phyloP scores from a whole-genome alignment of 1,139 yeast genomes.

The Chernovozyma sophiae-reginae region DNA sequence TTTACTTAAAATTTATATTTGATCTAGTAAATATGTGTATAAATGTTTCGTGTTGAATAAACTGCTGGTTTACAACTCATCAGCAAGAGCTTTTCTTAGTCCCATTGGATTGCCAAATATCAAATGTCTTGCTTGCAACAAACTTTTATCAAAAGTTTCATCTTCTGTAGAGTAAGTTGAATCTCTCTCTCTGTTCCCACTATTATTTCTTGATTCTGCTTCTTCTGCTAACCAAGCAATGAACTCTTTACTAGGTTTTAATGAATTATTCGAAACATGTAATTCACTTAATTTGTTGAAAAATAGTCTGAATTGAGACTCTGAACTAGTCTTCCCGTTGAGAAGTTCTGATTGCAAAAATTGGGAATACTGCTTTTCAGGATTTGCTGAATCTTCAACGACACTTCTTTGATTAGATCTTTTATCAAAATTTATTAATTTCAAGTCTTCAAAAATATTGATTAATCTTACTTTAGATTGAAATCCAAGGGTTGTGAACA shows the following conservation, averaged over 20 bases:
- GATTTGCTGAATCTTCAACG: conserved; percentile 18
- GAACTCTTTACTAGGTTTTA: conserved; percentile 33
- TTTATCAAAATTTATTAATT: conserved; percentile 18
- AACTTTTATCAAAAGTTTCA: conserved; percentile 37
- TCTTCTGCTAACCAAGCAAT: conserved; percentile 62
- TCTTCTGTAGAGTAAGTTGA: conserved; percentile 22
- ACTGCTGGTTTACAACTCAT: conserved; percentile 47
- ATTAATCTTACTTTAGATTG: conserved; percentile 31
- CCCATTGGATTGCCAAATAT: conserved; percentile 83
- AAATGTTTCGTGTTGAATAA: too few relatives aligned
- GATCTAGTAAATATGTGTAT: too few relatives aligned
- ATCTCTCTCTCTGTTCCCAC: conserved; percentile 21
- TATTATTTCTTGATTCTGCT: conserved; percentile 35
- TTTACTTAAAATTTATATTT: not conserved
- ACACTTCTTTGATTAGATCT: conserved; percentile 18
- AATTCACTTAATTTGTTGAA: conserved; percentile 41
- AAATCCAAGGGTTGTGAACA: conserved; percentile 25
- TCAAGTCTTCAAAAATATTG: conserved; percentile 39
- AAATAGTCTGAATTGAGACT: conserved; percentile 36
- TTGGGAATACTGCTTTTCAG: conserved; percentile 24
- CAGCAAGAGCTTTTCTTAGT: conserved; percentile 50
- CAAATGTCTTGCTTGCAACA: conserved; percentile 60
- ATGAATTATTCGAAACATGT: conserved; percentile 20
- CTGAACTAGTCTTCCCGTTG: conserved; percentile 20
- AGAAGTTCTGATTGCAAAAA: conserved; percentile 28